Conservation (phyloP, 169 alveolate species). For the Plasmodium chabaudi region DNA sequence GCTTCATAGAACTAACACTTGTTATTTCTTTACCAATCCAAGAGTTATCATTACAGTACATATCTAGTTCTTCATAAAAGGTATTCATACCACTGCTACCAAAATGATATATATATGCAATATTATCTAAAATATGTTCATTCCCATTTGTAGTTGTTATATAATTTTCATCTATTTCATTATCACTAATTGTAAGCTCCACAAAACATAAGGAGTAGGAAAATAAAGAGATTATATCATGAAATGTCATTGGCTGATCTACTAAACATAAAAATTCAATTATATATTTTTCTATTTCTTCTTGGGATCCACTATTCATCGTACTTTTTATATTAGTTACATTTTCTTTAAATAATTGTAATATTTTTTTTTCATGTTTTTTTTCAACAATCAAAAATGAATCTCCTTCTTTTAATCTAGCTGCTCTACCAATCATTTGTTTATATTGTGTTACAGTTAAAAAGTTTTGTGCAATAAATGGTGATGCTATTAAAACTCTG, state of each 20-base stretch:
- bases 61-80: too few relatives aligned
- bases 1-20: neutral
- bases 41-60: too few relatives aligned
- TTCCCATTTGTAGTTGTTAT: neutral
- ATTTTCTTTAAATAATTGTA: conserved; percentile 24
- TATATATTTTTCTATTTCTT: conserved; percentile 27
- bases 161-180: neutral
- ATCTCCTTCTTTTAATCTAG: conserved; percentile 64
- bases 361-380: conserved; percentile 35
- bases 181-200: neutral
- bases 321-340: conserved; percentile 49
- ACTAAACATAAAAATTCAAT: conserved; percentile 37
- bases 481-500: conserved; percentile 64
- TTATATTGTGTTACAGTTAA: conserved; percentile 54
- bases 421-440: conserved; percentile 76
- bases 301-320: conserved; percentile 24
- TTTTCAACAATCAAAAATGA: conserved; percentile 51
- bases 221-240: conserved; percentile 8
- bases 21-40: neutral
- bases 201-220: conserved; percentile 34
- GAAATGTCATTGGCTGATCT: conserved; percentile 11
- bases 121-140: neutral
- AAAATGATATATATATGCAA: neutral
- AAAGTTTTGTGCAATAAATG: conserved; percentile 68
- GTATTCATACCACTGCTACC: neutral